These are phyloP conservation scores for Dryadomyces sulphureus DNA, from an alignment of 2,329 filamentous ascomycete species.

Conservation along the genomic window DNA sequence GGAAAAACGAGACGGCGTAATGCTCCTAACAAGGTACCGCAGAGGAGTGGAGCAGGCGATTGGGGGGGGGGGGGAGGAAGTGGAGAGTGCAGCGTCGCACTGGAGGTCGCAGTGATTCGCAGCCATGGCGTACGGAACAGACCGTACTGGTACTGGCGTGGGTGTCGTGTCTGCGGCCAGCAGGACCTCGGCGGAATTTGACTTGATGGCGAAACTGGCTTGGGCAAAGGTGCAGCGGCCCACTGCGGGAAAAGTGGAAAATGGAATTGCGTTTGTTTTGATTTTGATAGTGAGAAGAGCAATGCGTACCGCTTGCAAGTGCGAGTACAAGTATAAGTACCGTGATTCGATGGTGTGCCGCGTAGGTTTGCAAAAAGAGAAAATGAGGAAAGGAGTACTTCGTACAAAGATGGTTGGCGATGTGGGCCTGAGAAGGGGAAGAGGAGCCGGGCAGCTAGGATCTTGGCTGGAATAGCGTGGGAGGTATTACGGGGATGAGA, in stretches of 20 bases:
- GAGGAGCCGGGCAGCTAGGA: background rate
- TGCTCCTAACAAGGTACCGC: background rate
- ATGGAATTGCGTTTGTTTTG: too few species aligned
- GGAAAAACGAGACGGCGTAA: background rate
- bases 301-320: too few species aligned
- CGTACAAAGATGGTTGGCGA: background rate
- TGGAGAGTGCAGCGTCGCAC: background rate
- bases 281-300: too few species aligned
- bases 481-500: background rate
- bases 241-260: too few species aligned
- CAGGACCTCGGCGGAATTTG: too few species aligned
- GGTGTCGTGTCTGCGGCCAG: too few species aligned
- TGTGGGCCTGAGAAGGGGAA: background rate
- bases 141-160: too few species aligned
- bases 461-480: background rate
- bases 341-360: too few species aligned
- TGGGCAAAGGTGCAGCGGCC: too few species aligned
- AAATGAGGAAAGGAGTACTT: background rate
- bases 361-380: background rate
- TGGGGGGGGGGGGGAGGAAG: background rate
- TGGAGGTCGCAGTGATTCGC: background rate
- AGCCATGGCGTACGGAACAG: too few species aligned
- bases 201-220: too few species aligned
- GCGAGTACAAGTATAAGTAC: too few species aligned
- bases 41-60: background rate